Evolutionary conservation across 768 basidiomycete genomes (phyloP), one percentile per base, ranked within the genome.

Genomic region (Aureoboletus auriporus): DNA sequence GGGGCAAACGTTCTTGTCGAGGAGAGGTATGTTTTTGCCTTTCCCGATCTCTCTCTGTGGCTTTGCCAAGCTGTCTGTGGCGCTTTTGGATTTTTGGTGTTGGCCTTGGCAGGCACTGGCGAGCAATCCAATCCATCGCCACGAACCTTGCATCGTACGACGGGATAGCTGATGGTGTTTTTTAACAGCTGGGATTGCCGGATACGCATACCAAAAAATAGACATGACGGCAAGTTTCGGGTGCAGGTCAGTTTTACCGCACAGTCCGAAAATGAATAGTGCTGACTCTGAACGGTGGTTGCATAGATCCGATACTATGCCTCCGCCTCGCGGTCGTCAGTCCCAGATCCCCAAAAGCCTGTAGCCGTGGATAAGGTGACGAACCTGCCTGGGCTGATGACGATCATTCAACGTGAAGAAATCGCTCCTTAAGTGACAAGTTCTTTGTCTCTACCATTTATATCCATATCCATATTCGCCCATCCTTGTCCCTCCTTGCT

Each of bases 351-450:
- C 12, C 75, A 75, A 56, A 72, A 71, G 23, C 85, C 85, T 1
- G 77, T 88, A 23, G 78, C 79, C 1, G 61, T 87, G 40, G 78
- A 84, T 49, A 74, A 77, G 50, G 80, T 76, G 42, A 75, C 69
- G 54, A 75, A 77, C 53, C 74, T 89, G 6, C 82, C 83, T 2
- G 88, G 87, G 8, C 73, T 88, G 28, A 90, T 89, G 88, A 88
- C 84, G 34, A 78, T 89, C 60, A 23, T 83, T 42, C 69, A 68
- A 40, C 72, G 82, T 41, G 71, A 66, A 52, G 67, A 59, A 47
- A 39, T 60, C 23, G 23, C 39, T 3, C 48, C 36, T 43, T 67
- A 51, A 64, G 17, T 17, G 8, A 17, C 44, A 13, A 28, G 11
- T 6, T 39, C 23, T 26, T 26, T 8, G 7, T 51, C 23, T 9